Base-by-base conservation (phyloP, 2,329 filamentous ascomycete genomes). In the Hortaea sp. region DNA sequence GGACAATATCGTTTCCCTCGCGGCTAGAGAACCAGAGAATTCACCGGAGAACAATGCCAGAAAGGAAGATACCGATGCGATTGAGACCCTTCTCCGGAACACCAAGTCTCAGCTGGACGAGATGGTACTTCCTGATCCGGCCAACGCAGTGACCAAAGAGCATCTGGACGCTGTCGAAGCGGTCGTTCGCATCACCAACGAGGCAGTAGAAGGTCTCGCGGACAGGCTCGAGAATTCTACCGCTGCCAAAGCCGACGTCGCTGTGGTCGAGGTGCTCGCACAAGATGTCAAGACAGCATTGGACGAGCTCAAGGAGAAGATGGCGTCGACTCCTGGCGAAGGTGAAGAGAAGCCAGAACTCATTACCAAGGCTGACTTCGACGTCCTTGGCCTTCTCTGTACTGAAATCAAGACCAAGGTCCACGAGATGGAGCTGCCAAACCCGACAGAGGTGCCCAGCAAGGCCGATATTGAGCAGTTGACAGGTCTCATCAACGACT, bases 71-170 rank as follows among this genome's bases (percentile, higher is more conserved):
- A 86, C 89, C 0, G 81, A 90, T 50, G 88, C 88, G 7, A 89
- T 97, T 48, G 90, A 95, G 65, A 94, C 85, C 0, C 81, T 97
- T 42, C 74, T 97, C 9, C 81, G 84, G 38, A 95, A 94, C 62
- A 89, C 88, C 30, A 95, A 95, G 63, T 81, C 83, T 5, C 85
- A 85, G 41, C 71, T 97, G 7, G 90, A 95, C 48, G 88, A 94
- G 49, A 77, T 94, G 42, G 78, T 65, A 5, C 63, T 78, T 28
- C 72, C 76, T 1, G 72, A 89, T 43, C 76, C 80, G 3, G 84
- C 88, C 31, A 80, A 85, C 47, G 71, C 79, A 2, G 80, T 88
- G 7, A 77, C 71, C 30, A 75, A 77, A 39, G 76, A 80, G 46
- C 74, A 81, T 37, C 59, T 82, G n/a, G 74, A 77, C 41, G 67